Evolutionary conservation across 2,329 filamentous ascomycete species (phyloP), one percentile per base, ranked within the genome.

Genomic region (Aureobasidium sp.): DNA sequence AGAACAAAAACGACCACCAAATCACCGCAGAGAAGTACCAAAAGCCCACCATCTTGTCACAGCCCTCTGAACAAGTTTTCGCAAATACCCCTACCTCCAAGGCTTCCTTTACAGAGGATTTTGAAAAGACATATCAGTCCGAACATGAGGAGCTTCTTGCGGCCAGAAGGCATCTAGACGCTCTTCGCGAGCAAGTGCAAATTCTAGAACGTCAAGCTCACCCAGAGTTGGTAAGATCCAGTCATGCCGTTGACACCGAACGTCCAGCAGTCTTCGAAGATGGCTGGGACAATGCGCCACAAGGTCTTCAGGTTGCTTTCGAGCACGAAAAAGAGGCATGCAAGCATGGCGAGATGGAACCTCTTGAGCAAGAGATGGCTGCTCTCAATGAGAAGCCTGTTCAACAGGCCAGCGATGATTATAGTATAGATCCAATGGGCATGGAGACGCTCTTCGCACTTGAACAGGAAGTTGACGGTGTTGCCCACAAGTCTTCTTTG

Each of bases 401-500:
- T 14, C 51, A 53, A 19, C 17, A 30, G 6, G 30, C 25, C 51
- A 45, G 12, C 19, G 41, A 53, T 10, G 58, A 50, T 10, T 58
- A 57, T 25, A 37, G 29, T 17, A 40, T 45, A 16, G 27, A 38
- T 29, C 71, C 75, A 0, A 71, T 76, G 58, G 75, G 75, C 3
- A 63, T 78, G 27, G 72, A 79, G 58, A 74, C 70, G 5, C 73
- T 71, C 35, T 78, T 74, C 57, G 62, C 63, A 3, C 66, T 74
- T 53, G 77, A 79, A 58, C 32, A 45, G 12, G 45, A 52, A 27
- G 19, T 40, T n/a, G 6, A 38, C 19, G 50, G 24, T 6, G 30
- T 24, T 16, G 12, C 11, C 16, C 42, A 41, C 12, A 29, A 37
- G 16, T 34, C 30, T 16, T 57, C 14, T 11, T 54, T 63, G 3